These are phyloP conservation scores for Xylaria digitata DNA, from an alignment of 2,329 filamentous ascomycete genomes.

Conservation along the genomic window DNA sequence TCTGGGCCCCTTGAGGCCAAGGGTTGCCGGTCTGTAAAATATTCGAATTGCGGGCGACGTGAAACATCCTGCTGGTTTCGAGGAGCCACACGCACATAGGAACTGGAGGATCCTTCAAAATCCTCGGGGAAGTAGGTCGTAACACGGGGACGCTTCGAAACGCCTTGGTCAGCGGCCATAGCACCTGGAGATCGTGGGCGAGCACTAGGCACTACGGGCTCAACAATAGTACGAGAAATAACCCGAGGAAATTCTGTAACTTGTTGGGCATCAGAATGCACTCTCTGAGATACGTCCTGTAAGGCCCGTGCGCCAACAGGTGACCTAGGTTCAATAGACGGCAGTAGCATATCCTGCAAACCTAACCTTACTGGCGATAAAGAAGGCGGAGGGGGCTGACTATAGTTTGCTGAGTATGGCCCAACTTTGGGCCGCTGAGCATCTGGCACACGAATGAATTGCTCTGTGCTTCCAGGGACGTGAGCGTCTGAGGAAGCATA, in stretches of 20 bases:
- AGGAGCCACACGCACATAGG: conserved; percentile 42
- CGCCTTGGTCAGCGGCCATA: conserved; percentile 37
- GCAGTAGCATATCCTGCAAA: conserved; percentile 50
- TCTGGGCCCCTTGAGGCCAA: conserved; percentile 20
- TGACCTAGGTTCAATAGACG: conserved; percentile 50
- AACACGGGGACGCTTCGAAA: conserved; percentile 43
- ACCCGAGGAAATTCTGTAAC: conserved; percentile 41
- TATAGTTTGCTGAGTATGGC: conserved; percentile 37
- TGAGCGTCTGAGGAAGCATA: conserved; percentile 30
- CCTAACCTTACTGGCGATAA: conserved; percentile 46
- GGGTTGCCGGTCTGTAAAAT: conserved; percentile 35
- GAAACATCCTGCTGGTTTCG: conserved; percentile 38
- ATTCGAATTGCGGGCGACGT: conserved; percentile 36
- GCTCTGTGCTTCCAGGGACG: conserved; percentile 35
- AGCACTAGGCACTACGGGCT: conserved; percentile 35
- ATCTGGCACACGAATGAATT: conserved; percentile 44
- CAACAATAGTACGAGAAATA: conserved; percentile 39
- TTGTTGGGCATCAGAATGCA: conserved; percentile 40
- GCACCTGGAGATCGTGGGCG: conserved; percentile 40
- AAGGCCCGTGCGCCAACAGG: conserved; percentile 37
- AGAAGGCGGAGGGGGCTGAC: conserved; percentile 37
- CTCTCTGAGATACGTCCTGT: conserved; percentile 34
- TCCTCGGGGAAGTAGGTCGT: conserved; percentile 42
- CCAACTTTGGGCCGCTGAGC: conserved; percentile 50
- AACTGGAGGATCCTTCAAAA: conserved; percentile 35